These are phyloP conservation scores for Globisporangium cystogenes DNA, from an alignment of 352 stramenopile genomes.

Conservation along the genomic window DNA sequence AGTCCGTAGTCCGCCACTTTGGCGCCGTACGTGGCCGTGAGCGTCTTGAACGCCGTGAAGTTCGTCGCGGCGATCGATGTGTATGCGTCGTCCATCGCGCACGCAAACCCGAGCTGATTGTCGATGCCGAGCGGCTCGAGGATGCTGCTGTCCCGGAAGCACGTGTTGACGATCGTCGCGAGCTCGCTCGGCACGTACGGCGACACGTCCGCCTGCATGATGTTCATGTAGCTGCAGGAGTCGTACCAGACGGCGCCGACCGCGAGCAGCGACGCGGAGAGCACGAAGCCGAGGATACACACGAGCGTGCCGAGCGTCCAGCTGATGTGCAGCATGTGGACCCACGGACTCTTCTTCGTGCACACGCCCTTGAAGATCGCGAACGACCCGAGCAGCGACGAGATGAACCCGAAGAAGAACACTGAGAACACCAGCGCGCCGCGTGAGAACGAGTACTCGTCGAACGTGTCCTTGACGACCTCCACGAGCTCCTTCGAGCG, in stretches of 20 bases:
- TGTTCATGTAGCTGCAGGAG: slow-evolving; percentile 77
- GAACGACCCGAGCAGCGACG: slow-evolving; percentile 55
- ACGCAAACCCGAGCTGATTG: slow-evolving; percentile 46
- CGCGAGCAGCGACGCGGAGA: slow-evolving; percentile 63
- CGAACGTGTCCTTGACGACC: slow-evolving; percentile 57
- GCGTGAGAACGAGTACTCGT: slow-evolving; percentile 73
- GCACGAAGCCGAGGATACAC: slow-evolving; percentile 74
- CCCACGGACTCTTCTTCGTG: slow-evolving; percentile 64
- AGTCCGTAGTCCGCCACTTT: slow-evolving; percentile 47
- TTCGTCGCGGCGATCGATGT: slow-evolving; percentile 31
- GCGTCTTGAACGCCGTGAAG: slow-evolving; percentile 26
- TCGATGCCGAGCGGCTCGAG: slow-evolving; percentile 54
- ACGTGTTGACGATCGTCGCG: slow-evolving; percentile 56
- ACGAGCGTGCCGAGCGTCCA: slow-evolving; percentile 70
- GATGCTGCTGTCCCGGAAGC: slow-evolving; percentile 64
- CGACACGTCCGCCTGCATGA: slow-evolving; percentile 66
- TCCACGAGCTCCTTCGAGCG: slow-evolving; percentile 53
- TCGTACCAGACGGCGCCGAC: slow-evolving; percentile 78
- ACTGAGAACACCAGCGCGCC: slow-evolving; percentile 70
- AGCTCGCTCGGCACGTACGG: slow-evolving; percentile 62
- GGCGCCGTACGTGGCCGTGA: slow-evolving; percentile 37
- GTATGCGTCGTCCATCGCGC: slow-evolving; percentile 60
- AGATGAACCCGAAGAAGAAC: slow-evolving; percentile 68
- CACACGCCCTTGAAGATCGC: slow-evolving; percentile 75
- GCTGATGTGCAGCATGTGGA: slow-evolving; percentile 72